These are phyloP conservation scores for Cryptococcus sp. DNA, from an alignment of 1,284 basidiomycete species.

Conservation along the genomic window DNA sequence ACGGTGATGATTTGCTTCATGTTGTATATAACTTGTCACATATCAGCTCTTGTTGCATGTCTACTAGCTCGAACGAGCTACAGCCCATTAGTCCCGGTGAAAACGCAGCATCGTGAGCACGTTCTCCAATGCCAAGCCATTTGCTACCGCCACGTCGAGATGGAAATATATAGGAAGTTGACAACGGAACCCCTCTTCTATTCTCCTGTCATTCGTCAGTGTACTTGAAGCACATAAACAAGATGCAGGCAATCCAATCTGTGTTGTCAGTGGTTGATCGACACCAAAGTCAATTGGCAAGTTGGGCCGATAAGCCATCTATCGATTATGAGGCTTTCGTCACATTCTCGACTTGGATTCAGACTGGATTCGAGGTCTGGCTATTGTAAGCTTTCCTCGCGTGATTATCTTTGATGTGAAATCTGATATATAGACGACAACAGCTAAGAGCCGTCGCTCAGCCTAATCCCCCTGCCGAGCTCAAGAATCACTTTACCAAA, in stretches of 20 bases:
- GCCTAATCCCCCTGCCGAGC: constrained; percentile 67
- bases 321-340: constrained; percentile 34
- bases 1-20: constrained; percentile 47
- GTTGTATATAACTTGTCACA: no score
- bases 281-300: constrained; percentile 22
- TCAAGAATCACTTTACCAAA: constrained; percentile 66
- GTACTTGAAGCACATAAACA: neutral
- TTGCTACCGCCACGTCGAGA: no score
- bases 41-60: no score
- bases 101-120: no score
- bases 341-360: constrained; percentile 20
- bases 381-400: constrained; percentile 27
- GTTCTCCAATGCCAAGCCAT: no score
- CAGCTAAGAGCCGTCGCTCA: constrained; percentile 82
- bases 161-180: no score
- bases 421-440: constrained; percentile 48
- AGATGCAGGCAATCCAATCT: neutral
- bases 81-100: no score
- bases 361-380: constrained; percentile 36
- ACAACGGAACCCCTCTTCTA: no score
- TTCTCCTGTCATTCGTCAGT: no score
- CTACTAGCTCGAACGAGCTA: no score
- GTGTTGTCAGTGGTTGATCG: constrained; percentile 24
- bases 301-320: constrained; percentile 27
- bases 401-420: neutral